Conservation (phyloP, 179 eudicot genomes). For the Silene coronaria region DNA sequence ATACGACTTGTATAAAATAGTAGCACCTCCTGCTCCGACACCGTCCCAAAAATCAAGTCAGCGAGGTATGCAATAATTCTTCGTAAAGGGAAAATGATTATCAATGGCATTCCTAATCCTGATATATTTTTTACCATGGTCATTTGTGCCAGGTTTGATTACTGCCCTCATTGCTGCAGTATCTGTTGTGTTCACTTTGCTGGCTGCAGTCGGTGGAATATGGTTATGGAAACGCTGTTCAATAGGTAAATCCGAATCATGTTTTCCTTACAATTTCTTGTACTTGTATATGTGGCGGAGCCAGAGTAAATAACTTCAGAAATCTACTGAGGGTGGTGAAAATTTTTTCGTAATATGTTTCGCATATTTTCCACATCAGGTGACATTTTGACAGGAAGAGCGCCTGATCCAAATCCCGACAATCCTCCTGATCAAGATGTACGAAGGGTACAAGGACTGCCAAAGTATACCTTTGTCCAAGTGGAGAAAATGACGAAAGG, state of each 20-base stretch:
- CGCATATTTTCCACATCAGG: neutral
- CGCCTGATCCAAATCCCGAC: neutral
- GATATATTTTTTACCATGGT: neutral
- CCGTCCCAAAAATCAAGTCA: neutral
- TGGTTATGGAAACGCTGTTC: neutral
- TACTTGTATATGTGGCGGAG: too few species aligned
- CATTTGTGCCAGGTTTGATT: neutral
- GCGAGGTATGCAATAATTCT: conserved; percentile 1
- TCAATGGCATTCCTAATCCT: neutral
- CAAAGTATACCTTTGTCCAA: conserved; percentile 23
- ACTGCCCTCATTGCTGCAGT: conserved; percentile 6
- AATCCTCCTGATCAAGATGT: neutral
- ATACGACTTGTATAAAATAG: conserved; percentile 12
- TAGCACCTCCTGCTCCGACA: neutral
- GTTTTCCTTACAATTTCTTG: neutral
- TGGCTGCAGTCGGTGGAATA: conserved; percentile 7
- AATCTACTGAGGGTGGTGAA: neutral
- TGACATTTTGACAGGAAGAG: neutral
- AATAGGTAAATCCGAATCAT: neutral
- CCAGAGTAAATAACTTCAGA: neutral
- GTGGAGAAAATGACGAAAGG: conserved; percentile 23
- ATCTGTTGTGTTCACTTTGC: neutral
- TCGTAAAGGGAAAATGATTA: neutral
- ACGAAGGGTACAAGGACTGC: conserved; percentile 6
- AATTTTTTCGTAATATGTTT: too few species aligned